Conservation (phyloP, 768 basidiomycete genomes). For the Suillus placidus region DNA sequence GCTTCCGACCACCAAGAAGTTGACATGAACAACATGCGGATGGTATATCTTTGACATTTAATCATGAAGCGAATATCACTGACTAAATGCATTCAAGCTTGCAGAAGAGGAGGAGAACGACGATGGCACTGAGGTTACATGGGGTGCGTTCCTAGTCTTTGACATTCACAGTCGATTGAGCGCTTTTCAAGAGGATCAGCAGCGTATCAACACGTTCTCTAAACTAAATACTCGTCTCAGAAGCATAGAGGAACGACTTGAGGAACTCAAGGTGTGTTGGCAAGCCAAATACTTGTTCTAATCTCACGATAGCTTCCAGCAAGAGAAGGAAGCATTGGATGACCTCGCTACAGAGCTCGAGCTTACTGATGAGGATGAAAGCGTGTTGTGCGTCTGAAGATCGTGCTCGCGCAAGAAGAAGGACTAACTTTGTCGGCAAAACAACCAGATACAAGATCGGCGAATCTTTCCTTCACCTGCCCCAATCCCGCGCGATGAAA, state of each 20-base stretch:
- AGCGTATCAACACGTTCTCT: conserved; percentile 89
- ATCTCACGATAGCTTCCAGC: conserved; percentile 45
- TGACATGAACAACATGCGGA: conserved; percentile 53
- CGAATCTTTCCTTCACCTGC: conserved; percentile 84
- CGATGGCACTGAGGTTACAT: conserved; percentile 77
- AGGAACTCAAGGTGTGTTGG: conserved; percentile 65
- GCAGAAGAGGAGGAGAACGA: conserved; percentile 77
- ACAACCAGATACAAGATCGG: conserved; percentile 79
- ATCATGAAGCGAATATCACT: conserved; percentile 7
- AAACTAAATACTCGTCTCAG: conserved; percentile 83
- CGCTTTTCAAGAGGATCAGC: conserved; percentile 72
- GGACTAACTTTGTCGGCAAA: neutral
- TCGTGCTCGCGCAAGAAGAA: conserved; percentile 2
- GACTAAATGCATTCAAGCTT: conserved; percentile 45
- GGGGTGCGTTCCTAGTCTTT: conserved; percentile 55
- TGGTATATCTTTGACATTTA: conserved; percentile 43
- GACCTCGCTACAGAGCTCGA: conserved; percentile 88
- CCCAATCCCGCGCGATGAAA: conserved; percentile 66
- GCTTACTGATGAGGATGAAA: conserved; percentile 82
- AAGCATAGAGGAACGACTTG: conserved; percentile 70
- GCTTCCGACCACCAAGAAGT: conserved; percentile 14
- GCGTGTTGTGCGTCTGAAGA: conserved; percentile 61
- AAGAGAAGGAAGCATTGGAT: conserved; percentile 93
- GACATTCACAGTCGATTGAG: neutral
- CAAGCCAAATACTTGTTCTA: neutral